Percentiles rank a stretch among this genome's conserved stretches.
Evolutionary conservation across 495 filamentous ascomycete genomes (phyloP).

Genomic region (Penicillium daleae): DNA sequence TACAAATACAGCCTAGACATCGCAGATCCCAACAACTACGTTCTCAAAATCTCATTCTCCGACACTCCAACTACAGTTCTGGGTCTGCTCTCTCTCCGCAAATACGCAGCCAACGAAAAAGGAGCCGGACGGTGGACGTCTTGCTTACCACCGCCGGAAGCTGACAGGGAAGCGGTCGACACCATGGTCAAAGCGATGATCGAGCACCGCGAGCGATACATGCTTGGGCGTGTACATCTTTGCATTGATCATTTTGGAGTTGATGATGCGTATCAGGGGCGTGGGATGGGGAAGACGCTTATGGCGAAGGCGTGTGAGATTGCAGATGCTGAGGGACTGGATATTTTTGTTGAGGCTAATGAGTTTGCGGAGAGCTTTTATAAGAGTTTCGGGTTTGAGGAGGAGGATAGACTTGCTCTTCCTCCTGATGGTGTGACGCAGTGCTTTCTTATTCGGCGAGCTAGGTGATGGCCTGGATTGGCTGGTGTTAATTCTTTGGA

Average conservation of each 20-base stretch:
- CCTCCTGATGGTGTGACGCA: background rate
- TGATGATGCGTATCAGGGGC: background rate
- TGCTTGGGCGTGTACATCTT: background rate
- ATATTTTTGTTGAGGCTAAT: background rate
- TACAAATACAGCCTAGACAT: background rate
- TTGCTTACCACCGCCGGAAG: background rate
- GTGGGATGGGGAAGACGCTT: background rate
- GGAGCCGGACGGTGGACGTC: background rate
- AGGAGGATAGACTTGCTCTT: background rate
- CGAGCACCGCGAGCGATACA: background rate
- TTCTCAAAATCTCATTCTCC: background rate
- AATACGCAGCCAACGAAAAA: background rate
- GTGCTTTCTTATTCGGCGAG: background rate
- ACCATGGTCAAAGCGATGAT: background rate
- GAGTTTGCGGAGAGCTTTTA: background rate
- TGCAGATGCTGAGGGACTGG: background rate
- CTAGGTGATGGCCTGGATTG: too few species aligned
- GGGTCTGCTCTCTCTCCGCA: background rate
- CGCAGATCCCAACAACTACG: background rate
- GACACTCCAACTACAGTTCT: background rate
- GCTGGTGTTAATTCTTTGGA: too few species aligned
- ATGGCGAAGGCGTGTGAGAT: background rate
- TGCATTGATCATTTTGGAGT: constrained; percentile 2
- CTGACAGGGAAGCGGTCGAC: background rate
- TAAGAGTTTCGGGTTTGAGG: background rate